These are phyloP conservation scores for Cordyceps fumosorosea DNA, from an alignment of 2,329 filamentous ascomycete species.

Conservation along the genomic window DNA sequence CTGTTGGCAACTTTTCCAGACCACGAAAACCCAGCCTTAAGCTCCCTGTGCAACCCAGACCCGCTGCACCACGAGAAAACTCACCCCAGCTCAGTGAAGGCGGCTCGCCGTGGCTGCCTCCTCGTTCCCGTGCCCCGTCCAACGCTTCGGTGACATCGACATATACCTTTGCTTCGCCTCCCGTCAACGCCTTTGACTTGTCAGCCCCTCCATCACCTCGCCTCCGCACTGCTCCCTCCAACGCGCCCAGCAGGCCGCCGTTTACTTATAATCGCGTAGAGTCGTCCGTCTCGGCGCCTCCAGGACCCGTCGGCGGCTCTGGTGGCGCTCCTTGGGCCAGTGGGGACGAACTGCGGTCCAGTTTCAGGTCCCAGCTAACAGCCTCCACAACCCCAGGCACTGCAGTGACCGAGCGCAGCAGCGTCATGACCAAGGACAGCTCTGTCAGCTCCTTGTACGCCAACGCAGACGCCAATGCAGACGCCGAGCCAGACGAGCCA, in stretches of 20 bases:
- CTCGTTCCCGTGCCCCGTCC: slow-evolving; percentile 38
- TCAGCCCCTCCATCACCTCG: slow-evolving; percentile 10
- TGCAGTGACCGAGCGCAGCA: slow-evolving; percentile 72
- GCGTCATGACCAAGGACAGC: slow-evolving; percentile 71
- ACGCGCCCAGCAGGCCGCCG: slow-evolving; percentile 25
- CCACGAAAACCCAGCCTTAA: slow-evolving; percentile 49
- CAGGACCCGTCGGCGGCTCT: slow-evolving; percentile 26
- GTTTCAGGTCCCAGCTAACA: slow-evolving; percentile 50
- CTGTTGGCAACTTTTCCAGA: slow-evolving; percentile 53
- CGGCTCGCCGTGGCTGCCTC: slow-evolving; percentile 30
- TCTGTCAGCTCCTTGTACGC: slow-evolving; percentile 58
- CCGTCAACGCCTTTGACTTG: slow-evolving; percentile 15
- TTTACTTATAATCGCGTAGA: slow-evolving; percentile 26
- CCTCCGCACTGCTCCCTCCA: slow-evolving; percentile 8
- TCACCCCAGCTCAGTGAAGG: neutral
- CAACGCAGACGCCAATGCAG: slow-evolving; percentile 27
- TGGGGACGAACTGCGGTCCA: slow-evolving; percentile 47
- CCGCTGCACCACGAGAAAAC: neutral
- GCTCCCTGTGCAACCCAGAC: slow-evolving; percentile 23
- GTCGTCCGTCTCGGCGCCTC: slow-evolving; percentile 32
- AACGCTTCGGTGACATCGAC: slow-evolving; percentile 41
- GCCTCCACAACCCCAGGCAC: slow-evolving; percentile 53
- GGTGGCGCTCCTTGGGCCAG: slow-evolving; percentile 39
- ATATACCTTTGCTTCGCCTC: slow-evolving; percentile 39
- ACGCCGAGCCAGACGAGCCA: slow-evolving; percentile 46